Conservation (phyloP, 768 basidiomycete species). For the Kwoniella newhampshirensis region DNA sequence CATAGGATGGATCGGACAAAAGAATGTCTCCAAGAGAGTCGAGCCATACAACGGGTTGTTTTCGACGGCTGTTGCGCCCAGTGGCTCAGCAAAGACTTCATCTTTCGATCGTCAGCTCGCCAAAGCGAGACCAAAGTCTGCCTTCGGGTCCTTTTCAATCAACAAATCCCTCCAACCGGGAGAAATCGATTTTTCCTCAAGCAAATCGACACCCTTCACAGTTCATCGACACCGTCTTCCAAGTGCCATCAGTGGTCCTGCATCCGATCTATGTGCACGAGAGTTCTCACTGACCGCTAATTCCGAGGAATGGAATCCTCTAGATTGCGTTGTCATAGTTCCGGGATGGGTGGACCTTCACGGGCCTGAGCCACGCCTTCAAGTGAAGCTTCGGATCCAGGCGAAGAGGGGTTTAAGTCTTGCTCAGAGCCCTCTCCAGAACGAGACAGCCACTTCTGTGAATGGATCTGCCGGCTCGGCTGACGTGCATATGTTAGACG, state of each 20-base stretch:
- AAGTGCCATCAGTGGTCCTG: conserved; percentile 4
- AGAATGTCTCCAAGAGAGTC: no score
- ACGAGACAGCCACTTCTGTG: neutral
- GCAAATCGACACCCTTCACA: conserved; percentile 19
- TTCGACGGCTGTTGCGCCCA: no score
- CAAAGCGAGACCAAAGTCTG: conserved; percentile 4
- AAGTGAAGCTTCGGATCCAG: conserved; percentile 42
- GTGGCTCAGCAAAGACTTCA: neutral
- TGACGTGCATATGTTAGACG: no score
- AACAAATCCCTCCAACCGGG: conserved; percentile 5
- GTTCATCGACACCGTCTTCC: conserved; percentile 21
- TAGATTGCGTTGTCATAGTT: conserved; percentile 48
- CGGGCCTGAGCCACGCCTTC: conserved; percentile 32
- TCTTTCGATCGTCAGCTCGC: neutral
- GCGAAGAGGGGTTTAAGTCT: neutral
- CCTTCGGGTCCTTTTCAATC: conserved; percentile 13
- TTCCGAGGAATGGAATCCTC: conserved; percentile 32
- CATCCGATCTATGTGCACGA: conserved; percentile 12
- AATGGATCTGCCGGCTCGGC: neutral
- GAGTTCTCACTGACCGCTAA: conserved; percentile 36
- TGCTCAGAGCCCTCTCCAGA: neutral
- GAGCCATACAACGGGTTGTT: no score
- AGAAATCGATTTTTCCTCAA: conserved; percentile 3
- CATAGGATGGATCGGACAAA: conserved; percentile 35
- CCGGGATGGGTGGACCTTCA: conserved; percentile 50